These are phyloP conservation scores for Glutinoglossum americanum DNA, from an alignment of 495 filamentous ascomycete species.

Conservation along the genomic window DNA sequence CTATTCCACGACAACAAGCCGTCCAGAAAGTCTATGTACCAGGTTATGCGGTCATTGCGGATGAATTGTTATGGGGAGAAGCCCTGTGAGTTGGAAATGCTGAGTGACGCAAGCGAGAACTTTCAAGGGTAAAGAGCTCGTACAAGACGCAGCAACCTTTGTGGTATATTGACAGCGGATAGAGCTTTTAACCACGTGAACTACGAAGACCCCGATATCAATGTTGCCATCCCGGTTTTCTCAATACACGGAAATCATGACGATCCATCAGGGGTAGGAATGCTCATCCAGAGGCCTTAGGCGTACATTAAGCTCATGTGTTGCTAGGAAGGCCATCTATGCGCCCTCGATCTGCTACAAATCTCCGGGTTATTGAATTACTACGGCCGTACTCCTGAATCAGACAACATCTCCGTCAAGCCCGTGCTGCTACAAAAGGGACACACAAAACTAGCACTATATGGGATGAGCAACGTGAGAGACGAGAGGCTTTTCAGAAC, in stretches of 20 bases:
- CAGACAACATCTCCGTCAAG: conserved; percentile 78
- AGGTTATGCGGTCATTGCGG: conserved; percentile 82
- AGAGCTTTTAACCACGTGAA: conserved; percentile 81
- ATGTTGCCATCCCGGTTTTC: conserved; percentile 92
- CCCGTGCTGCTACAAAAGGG: conserved; percentile 89
- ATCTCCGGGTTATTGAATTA: conserved; percentile 86
- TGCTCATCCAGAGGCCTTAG: not conserved
- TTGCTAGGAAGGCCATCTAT: conserved; percentile 54
- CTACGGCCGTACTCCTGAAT: conserved; percentile 77
- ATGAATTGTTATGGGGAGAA: conserved; percentile 89
- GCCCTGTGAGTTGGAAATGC: conserved; percentile 84
- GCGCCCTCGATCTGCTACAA: conserved; percentile 78
- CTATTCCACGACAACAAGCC: conserved; percentile 98
- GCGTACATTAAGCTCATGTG: conserved; percentile 6
- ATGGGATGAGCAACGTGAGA: conserved; percentile 89
- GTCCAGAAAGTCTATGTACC: conserved; percentile 87
- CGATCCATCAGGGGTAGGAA: conserved; percentile 56
- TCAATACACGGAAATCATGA: conserved; percentile 98
- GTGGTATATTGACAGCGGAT: not conserved
- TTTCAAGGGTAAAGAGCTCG: conserved; percentile 37
- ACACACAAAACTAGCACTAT: conserved; percentile 78
- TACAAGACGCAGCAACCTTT: not conserved
- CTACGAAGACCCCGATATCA: conserved; percentile 94
- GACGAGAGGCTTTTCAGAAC: conserved; percentile 88
- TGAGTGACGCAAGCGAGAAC: conserved; percentile 76